Evolutionary conservation across 2,329 filamentous ascomycete genomes (phyloP).

Genomic region (Aspergillus phoenicis): DNA sequence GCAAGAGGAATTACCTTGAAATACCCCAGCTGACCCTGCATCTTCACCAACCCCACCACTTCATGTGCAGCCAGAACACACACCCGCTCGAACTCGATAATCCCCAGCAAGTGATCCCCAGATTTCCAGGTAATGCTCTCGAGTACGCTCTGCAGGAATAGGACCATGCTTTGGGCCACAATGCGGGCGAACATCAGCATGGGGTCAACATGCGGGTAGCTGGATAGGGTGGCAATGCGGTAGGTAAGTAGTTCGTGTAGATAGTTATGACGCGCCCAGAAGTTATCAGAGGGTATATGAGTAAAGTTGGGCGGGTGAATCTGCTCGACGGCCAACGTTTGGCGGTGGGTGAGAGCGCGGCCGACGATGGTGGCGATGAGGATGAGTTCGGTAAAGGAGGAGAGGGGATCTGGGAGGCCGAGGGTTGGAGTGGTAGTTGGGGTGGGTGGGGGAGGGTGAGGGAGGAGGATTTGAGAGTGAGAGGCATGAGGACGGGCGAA

Average conservation of each 20-base stretch:
- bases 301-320: not conserved
- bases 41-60: constrained; percentile 20
- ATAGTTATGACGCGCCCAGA: constrained; percentile 23
- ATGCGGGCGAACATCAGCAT: constrained; percentile 25
- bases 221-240: constrained; percentile 21
- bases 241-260: constrained; percentile 20
- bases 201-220: constrained; percentile 18
- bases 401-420: constrained; percentile 16
- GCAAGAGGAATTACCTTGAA: constrained; percentile 19
- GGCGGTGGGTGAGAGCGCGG: constrained; percentile 21
- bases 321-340: constrained; percentile 20
- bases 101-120: constrained; percentile 21
- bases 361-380: constrained; percentile 35
- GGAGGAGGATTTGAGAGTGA: constrained; percentile 4
- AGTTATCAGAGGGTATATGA: constrained; percentile 9
- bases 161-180: constrained; percentile 21
- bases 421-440: not conserved
- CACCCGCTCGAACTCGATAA: constrained; percentile 23
- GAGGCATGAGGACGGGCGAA: not conserved
- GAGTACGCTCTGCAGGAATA: constrained; percentile 24
- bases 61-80: constrained; percentile 24
- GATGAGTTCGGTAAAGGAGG: constrained; percentile 38
- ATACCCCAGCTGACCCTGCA: constrained; percentile 24
- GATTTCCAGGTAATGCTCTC: constrained; percentile 25
- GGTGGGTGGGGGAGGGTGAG: not conserved